Conservation (phyloP, 805 yeast genomes). For the Spencermartinsiella europaea region DNA sequence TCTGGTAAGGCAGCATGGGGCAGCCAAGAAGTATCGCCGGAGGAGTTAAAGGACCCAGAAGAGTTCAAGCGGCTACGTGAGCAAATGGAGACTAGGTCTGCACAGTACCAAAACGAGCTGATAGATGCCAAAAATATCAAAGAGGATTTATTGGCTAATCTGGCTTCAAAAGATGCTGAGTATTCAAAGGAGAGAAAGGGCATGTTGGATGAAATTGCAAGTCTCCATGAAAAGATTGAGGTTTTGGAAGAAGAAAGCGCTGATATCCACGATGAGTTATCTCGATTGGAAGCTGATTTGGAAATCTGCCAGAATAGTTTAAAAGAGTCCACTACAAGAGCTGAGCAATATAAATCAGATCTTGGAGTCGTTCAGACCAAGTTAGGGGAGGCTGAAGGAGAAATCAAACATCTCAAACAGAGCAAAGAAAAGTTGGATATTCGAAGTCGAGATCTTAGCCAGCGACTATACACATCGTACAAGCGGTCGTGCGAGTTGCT, state of each 20-base stretch:
- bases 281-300: slow-evolving; percentile 8
- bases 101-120: slow-evolving; percentile 7
- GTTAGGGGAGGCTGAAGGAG: slow-evolving; percentile 1
- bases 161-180: slow-evolving; percentile 61
- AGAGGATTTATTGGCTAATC: slow-evolving; percentile 59
- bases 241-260: slow-evolving; percentile 31
- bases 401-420: slow-evolving; percentile 2
- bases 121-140: slow-evolving; percentile 40
- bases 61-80: neutral
- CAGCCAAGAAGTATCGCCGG: neutral
- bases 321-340: slow-evolving; percentile 4
- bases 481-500: slow-evolving; percentile 48
- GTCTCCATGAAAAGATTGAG: slow-evolving; percentile 40
- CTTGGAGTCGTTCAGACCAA: neutral
- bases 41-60: neutral
- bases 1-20: neutral
- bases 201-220: slow-evolving; percentile 47
- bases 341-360: neutral
- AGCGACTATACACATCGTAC: slow-evolving; percentile 32
- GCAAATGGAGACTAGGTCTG: slow-evolving; percentile 27
- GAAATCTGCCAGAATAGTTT: slow-evolving; percentile 3
- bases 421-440: slow-evolving; percentile 25
- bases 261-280: slow-evolving; percentile 5
- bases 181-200: slow-evolving; percentile 48
- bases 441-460: slow-evolving; percentile 42